Percentiles rank a stretch among this genome's conserved stretches.
Evolutionary conservation across 2,329 filamentous ascomycete species (phyloP).

Genomic region (Fusarium succisae): DNA sequence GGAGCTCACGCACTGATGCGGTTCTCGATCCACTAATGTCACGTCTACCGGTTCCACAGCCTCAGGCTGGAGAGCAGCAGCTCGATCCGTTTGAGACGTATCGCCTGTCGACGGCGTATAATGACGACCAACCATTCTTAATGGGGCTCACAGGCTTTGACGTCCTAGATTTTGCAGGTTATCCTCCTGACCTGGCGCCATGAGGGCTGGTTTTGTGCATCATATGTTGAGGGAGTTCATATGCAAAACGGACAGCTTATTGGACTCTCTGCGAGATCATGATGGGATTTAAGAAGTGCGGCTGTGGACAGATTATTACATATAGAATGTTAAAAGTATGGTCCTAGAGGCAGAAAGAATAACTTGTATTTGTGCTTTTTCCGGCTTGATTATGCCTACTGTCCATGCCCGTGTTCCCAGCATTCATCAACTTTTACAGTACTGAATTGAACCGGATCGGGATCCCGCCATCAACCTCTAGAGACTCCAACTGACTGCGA

Average conservation of each 20-base stretch:
- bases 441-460: not conserved
- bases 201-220: not conserved
- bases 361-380: not conserved
- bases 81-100: not conserved
- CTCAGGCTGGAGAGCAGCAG: not conserved
- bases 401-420: rapidly evolving
- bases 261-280: rapidly evolving
- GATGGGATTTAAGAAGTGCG: rapidly evolving
- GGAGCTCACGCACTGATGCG: not conserved
- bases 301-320: rapidly evolving
- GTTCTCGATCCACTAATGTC: not conserved
- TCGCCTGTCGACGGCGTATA: not conserved
- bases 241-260: rapidly evolving
- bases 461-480: not conserved
- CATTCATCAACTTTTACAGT: not conserved
- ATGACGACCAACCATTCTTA: not conserved
- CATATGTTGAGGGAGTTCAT: no score
- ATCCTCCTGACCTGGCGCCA: not conserved
- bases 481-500: not conserved
- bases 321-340: rapidly evolving
- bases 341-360: rapidly evolving
- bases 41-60: not conserved
- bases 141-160: not conserved
- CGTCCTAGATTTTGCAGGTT: not conserved
- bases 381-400: no score